Conservation (phyloP, 169 alveolate genomes). For the Cyclospora cayetanensis region DNA sequence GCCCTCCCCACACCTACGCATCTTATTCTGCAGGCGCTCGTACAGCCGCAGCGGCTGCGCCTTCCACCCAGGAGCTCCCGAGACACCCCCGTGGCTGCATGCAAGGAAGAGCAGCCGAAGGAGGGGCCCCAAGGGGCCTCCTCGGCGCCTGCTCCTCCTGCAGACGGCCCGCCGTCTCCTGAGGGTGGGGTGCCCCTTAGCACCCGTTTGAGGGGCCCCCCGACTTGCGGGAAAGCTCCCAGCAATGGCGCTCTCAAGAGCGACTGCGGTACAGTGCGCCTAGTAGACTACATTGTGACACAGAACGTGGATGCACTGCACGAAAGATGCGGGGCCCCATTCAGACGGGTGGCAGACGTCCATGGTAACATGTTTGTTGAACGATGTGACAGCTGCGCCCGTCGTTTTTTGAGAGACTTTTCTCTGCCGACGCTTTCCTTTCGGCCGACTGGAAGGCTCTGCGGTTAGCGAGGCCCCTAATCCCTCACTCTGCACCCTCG, state of each 20-base stretch:
- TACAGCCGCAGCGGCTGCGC: background rate
- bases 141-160: background rate
- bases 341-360: constrained; percentile 82
- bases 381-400: constrained; percentile 84
- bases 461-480: constrained; percentile 73
- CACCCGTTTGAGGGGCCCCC: background rate
- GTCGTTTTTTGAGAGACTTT: constrained; percentile 83
- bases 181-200: too few species aligned
- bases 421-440: constrained; percentile 86
- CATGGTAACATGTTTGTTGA: constrained; percentile 87
- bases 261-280: background rate
- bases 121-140: background rate
- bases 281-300: constrained; percentile 79
- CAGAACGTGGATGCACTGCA: constrained; percentile 88
- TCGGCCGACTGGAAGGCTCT: constrained; percentile 85
- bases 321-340: constrained; percentile 81
- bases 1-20: constrained; percentile 88
- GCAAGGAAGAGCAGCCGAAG: background rate
- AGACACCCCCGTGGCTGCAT: background rate
- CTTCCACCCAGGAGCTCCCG: background rate
- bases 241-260: background rate
- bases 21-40: constrained; percentile 75
- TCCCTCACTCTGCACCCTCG: background rate
- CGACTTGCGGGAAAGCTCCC: background rate
- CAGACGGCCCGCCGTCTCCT: background rate